Evolutionary conservation across 2,329 filamentous ascomycete genomes (phyloP), one percentile per base, ranked within the genome.

Genomic region (Akanthomyces uredinophilus): DNA sequence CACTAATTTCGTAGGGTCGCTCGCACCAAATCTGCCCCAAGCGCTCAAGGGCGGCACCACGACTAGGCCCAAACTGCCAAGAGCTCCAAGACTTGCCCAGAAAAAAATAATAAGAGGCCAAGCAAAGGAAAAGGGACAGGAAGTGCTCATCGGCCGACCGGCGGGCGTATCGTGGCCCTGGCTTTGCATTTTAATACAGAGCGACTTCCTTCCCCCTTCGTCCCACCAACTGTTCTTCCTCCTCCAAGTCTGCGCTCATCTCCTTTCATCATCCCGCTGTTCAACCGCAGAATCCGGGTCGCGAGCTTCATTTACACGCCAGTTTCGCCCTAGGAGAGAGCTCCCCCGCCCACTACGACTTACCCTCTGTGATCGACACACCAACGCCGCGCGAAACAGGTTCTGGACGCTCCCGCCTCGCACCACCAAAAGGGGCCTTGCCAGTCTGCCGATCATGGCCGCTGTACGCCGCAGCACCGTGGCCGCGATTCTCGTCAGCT

Each of bases 1-100:
- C 35, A 60, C 20, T 58, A 58, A 50, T 58, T 46, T 58, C 44
- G 32, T 22, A 29, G 20, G n/a, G 10, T 22, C n/a, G 7, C 11
- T 44, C 50, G 43, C 55, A 49, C 16, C 46, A 41, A 52, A 22
- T 29, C 54, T 18, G 7, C n/a, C 10, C 32, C 7, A 35, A 10
- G 32, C 7, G 11, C 18, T 3, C 54, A 32, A 61, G 39, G 59
- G 59, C 59, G 59, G 59, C 59, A 55, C 59, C 43, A 24, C 13
- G 32, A 24, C 59, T 61, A 61, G 51, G 29, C 59, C 59, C 51
- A 61, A 61, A 49, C 41, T 54, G 59, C 59, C 59, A 61, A 61
- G 59, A 41, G 24, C 44, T 5, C 53, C 59, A 56, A 61, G 59
- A 55, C 51, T 55, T 50, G 58, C 49, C 58, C 29, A 59, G 46